Base-by-base conservation (phyloP, 257 asterid species). In the Ophiorrhiza pumila region DNA sequence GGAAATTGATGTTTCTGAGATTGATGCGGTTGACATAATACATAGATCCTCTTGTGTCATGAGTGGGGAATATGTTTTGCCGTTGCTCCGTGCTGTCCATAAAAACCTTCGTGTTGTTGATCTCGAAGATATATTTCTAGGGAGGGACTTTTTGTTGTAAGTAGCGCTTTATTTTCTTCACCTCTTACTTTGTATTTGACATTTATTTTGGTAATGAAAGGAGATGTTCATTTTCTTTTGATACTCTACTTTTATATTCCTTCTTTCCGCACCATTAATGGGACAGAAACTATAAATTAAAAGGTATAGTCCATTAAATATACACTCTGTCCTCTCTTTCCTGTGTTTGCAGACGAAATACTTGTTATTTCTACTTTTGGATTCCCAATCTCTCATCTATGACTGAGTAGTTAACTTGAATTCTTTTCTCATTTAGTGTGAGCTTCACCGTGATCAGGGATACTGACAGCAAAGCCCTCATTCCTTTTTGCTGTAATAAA, bases 1-100 rank as follows among this genome's bases (percentile, higher is more conserved):
- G 78, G 89, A 87, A 68, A 80, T 87, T 66, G 93, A 91, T 78
- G 68, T 64, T 76, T 91, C 97, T 18, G 97, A 93, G 81, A 87
- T 93, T 68, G 95, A 93, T 75, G 96, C 95, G 43, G 96, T 91
- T 74, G 98, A 91, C 88, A 67, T 93, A 59, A 82, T 87, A 53
- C 88, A 89, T 81, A 84, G 78, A 80, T 85, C 87, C 52, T 73
- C 91, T 72, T 88, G 98, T 83, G 81, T 70, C 73, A 77, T 93
- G 74, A 83, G 78, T 66, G 94, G 85, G 77, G 91, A 84, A 78
- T 59, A 82, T 72, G 92, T 89, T 49, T 81, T 91, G 37, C 46
- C 79, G 31, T 77, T 91, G 87, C 78, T 93, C 76, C 95, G 85
- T 71, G 89, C 92, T 68, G 83, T 88, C 77, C 76, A 80, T 79